Conservation (phyloP, 306 rosid genomes). For the Hippophae tibetana region DNA sequence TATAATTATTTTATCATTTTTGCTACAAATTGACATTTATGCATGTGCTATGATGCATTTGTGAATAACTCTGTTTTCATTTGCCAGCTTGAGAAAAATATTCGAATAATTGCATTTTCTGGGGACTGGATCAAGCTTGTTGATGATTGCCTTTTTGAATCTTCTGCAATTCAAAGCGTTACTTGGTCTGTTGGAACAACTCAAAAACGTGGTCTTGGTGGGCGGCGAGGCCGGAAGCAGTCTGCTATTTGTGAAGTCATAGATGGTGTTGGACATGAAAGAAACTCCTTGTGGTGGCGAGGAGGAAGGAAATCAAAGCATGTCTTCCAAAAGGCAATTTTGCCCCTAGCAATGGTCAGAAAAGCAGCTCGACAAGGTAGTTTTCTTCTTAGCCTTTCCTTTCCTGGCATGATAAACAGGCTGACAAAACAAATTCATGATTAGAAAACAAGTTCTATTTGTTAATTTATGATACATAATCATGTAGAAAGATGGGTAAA, state of each 20-base stretch:
- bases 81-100: constrained; percentile 82
- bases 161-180: constrained; percentile 48
- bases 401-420: constrained; percentile 6
- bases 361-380: constrained; percentile 88
- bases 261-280: constrained; percentile 33
- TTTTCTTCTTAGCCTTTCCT: background rate
- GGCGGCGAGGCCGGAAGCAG: constrained; percentile 64
- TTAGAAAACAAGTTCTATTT: background rate
- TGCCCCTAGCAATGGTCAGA: constrained; percentile 46
- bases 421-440: background rate
- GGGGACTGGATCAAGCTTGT: constrained; percentile 80
- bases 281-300: constrained; percentile 62
- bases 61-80: constrained; percentile 15
- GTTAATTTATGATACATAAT: constrained; percentile 4
- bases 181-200: constrained; percentile 43
- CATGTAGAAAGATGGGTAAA: constrained; percentile 4
- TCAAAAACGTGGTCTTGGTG: constrained; percentile 60
- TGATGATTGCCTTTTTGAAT: constrained; percentile 65
- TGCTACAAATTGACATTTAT: constrained; percentile 1
- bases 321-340: constrained; percentile 68
- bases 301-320: constrained; percentile 62
- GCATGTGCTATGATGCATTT: constrained; percentile 9
- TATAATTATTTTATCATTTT: background rate
- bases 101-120: constrained; percentile 50
- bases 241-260: constrained; percentile 46